Base-by-base conservation (phyloP, 768 basidiomycete species). In the Agaricus bisporus region DNA sequence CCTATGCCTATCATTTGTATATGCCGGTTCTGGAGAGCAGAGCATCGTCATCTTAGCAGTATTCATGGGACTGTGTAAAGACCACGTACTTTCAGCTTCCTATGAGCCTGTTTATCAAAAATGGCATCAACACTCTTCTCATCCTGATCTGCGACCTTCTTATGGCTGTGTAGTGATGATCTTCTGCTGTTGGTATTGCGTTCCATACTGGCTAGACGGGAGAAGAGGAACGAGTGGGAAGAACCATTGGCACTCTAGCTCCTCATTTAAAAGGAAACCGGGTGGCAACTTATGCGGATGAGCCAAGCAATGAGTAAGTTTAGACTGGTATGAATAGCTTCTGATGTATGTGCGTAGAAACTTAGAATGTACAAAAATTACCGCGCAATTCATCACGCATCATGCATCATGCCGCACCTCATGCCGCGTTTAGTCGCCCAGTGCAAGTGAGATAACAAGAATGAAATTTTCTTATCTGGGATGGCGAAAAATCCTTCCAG, bases 1-100 rank as follows among this genome's bases (percentile, higher is more conserved):
- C 76, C 76, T 42, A 78, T 76, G 2, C 75, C 77, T 61, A 79
- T 79, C 4, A 80, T 64, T 54, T 78, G 77, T 43, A 80, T 75
- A 59, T 80, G 78, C 5, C 78, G 71, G 51, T 70, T 72, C 77
- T 79, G 38, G 14, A 9, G 26, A 29, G 35, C 17, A 18, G 25
- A 1, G 22, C 22, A 22, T 32, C 7, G 18, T 6, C 11, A 41
- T 37, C 14, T 9, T 22, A 28, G 20, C 25, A 11, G 29, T n/a
- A 44, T 26, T 12, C n/a, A 26, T 7, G 10, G 32, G 9, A 9
- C 8, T 22, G 32, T 1, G 22, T 18, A 12, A 36, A 56, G 10
- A 39, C 3, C 17, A 35, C 58, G 26, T 35, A 73, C 73, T 64
- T 75, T 74, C 48, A 76, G 59, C 17, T 64, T 69, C 35, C 74